Conservation (phyloP, 2,329 filamentous ascomycete genomes). For the Colletotrichum echinochloae region DNA sequence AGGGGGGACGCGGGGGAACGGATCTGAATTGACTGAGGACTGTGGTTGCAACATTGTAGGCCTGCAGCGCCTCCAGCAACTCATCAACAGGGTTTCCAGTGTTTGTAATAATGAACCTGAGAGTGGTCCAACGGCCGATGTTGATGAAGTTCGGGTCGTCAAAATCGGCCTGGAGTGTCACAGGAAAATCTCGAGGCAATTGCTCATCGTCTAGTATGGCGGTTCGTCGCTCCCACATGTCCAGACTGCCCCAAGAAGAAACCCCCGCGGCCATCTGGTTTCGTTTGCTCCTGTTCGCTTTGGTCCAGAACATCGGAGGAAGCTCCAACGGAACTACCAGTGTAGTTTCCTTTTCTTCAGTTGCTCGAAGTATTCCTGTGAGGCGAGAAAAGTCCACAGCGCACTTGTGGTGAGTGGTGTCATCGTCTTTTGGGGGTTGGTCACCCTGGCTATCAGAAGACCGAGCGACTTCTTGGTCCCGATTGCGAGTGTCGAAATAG, state of each 20-base stretch:
- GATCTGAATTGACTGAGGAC: constrained; percentile 56
- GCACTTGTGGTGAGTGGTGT: constrained; percentile 53
- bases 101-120: constrained; percentile 58
- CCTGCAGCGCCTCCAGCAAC: constrained; percentile 68
- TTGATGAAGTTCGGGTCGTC: constrained; percentile 56
- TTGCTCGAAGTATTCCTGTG: constrained; percentile 54
- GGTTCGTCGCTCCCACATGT: constrained; percentile 63
- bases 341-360: constrained; percentile 43
- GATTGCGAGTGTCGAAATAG: constrained; percentile 48
- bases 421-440: constrained; percentile 40
- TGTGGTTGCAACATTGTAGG: constrained; percentile 77
- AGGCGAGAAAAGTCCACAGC: constrained; percentile 61
- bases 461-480: background rate
- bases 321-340: constrained; percentile 25
- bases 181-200: constrained; percentile 49
- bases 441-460: background rate
- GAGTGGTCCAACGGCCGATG: constrained; percentile 69
- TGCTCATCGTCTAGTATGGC: constrained; percentile 55
- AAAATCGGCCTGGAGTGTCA: constrained; percentile 54
- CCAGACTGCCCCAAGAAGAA: constrained; percentile 53
- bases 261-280: constrained; percentile 42
- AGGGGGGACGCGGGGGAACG: constrained; percentile 39
- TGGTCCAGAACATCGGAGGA: constrained; percentile 23
- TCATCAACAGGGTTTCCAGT: constrained; percentile 50
- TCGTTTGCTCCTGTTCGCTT: constrained; percentile 33